Base-by-base conservation (phyloP, 2,329 filamentous ascomycete genomes). In the Grosmannia clavigera region DNA sequence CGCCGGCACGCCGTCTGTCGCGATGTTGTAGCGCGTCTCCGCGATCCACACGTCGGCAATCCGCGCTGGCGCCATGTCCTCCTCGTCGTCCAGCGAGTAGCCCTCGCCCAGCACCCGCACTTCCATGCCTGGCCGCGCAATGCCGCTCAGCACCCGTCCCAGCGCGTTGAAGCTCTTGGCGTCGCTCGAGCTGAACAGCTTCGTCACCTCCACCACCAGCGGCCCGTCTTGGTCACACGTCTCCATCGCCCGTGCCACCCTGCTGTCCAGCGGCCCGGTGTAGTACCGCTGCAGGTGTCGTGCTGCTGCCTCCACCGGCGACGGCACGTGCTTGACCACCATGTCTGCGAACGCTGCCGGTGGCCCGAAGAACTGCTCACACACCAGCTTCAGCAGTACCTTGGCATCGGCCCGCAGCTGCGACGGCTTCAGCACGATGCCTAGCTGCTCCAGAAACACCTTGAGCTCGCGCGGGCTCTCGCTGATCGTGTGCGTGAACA, bases 21-120 rank as follows among this genome's bases (percentile, higher is more conserved):
- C 85, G 55, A 99, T 88, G 66, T 92, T 96, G 75, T 99, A 99
- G 69, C 92, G 80, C 29, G 92, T 92, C 73, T 97, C 90, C 9
- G 87, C 88, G 65, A 99, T 92, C 78, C 89, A 95, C 14, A 94
- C 92, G 65, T 91, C 85, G 2, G 84, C 82, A 62, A 99, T 87
- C 0, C 87, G 92, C 33, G 90, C 90, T 68, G 85, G 79, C 0
- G 87, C 88, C 90, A 97, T 97, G 68, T 99, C 94, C 78, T 99
- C 94, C 70, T 97, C 92, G 65, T 99, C 94, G 66, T 99, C 94
- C 16, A 96, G 82, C 5, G 92, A 96, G 73, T 97, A 99, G 6
- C 89, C 89, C 70, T 99, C 94, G 56, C 94, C 94, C 1, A 99
- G 83, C 14, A 99, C 92, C 50, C 94, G 86, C 19, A 99, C 90